Conservation (phyloP, 2,329 filamentous ascomycete species). For the Fusarium goolgardi region DNA sequence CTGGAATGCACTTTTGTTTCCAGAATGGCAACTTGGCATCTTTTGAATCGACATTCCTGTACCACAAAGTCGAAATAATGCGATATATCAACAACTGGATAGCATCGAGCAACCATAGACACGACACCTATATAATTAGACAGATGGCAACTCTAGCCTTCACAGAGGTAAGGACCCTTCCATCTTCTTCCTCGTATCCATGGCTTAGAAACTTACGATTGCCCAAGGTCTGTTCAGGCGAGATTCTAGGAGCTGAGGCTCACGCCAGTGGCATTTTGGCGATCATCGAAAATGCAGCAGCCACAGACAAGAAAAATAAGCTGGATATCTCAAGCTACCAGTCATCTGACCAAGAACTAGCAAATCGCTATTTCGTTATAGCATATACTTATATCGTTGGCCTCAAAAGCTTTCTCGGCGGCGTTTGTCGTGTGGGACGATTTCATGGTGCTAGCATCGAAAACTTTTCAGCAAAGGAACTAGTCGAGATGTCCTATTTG, state of each 20-base stretch:
- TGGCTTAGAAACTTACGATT: rapidly evolving
- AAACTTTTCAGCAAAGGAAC: background rate
- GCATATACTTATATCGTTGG: slow-evolving; percentile 9
- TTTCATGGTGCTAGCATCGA: background rate
- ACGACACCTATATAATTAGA: background rate
- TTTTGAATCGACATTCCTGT: slow-evolving; percentile 17
- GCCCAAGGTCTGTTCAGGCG: slow-evolving; percentile 4
- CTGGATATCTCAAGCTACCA: background rate
- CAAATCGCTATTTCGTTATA: slow-evolving; percentile 17
- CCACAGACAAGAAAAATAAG: background rate
- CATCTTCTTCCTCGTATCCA: rapidly evolving
- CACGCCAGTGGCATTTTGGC: slow-evolving; percentile 20
- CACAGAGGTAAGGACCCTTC: background rate
- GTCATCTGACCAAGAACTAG: background rate
- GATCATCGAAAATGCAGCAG: slow-evolving; percentile 8
- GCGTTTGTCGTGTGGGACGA: background rate
- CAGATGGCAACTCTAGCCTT: slow-evolving; percentile 21
- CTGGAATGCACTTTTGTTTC: slow-evolving; percentile 25
- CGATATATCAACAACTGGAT: slow-evolving; percentile 20
- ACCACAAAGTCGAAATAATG: slow-evolving; percentile 21
- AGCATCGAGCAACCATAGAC: background rate
- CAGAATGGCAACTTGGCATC: slow-evolving; percentile 1
- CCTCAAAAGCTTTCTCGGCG: slow-evolving; percentile 15
- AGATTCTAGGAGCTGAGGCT: slow-evolving; percentile 10
- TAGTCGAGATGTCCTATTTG: slow-evolving; percentile 10